These are phyloP conservation scores for Ogataea polymorpha DNA, from an alignment of 805 yeast genomes.

Conservation along the genomic window DNA sequence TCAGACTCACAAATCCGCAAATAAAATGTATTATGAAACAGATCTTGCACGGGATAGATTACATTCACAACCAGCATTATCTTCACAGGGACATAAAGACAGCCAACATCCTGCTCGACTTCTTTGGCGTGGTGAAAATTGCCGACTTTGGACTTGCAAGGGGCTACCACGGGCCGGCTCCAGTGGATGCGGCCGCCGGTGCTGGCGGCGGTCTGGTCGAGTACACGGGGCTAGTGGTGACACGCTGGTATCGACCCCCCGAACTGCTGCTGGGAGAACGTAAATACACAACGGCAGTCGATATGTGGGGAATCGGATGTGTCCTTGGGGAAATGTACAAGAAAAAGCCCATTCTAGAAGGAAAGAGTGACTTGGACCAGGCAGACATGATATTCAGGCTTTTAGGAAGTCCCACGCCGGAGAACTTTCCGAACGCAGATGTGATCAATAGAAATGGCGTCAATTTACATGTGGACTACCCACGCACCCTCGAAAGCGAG, in stretches of 20 bases:
- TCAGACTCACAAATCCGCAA: slow-evolving; percentile 58
- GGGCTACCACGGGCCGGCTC: slow-evolving; percentile 38
- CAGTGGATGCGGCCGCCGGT: slow-evolving; percentile 18
- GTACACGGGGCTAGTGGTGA: slow-evolving; percentile 74
- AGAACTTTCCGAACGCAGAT: slow-evolving; percentile 59
- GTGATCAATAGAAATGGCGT: slow-evolving; percentile 55
- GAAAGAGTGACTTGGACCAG: slow-evolving; percentile 84
- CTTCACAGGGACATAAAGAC: slow-evolving; percentile 93
- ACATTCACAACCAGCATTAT: slow-evolving; percentile 60
- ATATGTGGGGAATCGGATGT: slow-evolving; percentile 97
- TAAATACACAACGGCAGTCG: slow-evolving; percentile 89
- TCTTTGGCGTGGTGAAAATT: slow-evolving; percentile 72
- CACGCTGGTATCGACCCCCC: slow-evolving; percentile 97
- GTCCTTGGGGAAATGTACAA: slow-evolving; percentile 89
- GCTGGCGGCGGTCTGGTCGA: slow-evolving; percentile 56
- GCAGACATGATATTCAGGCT: slow-evolving; percentile 75
- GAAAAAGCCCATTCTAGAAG: slow-evolving; percentile 79
- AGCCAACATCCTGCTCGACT: slow-evolving; percentile 85
- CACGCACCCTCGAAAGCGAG: slow-evolving; percentile 45
- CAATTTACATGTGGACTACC: slow-evolving; percentile 28
- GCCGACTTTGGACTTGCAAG: slow-evolving; percentile 97
- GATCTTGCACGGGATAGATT: slow-evolving; percentile 74
- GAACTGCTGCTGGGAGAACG: slow-evolving; percentile 85
- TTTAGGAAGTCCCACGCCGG: slow-evolving; percentile 72
- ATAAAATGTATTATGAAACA: slow-evolving; percentile 83